phyloP scores from a whole-genome alignment of 1,139 yeast genomes.

The Wickerhamomyces sp. region DNA sequence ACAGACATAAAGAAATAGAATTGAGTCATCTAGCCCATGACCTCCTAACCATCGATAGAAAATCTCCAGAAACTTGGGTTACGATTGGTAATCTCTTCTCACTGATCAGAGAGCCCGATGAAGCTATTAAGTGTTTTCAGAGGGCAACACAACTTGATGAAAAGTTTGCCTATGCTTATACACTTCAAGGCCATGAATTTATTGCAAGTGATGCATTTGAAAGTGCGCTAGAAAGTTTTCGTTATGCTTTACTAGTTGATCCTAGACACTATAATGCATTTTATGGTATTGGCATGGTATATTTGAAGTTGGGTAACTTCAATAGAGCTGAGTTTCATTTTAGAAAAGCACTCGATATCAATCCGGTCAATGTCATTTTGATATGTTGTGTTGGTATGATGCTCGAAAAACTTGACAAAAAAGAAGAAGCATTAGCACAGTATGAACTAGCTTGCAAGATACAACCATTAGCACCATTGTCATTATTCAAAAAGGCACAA shows the following conservation, averaged over 20 bases:
- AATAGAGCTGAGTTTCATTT: constrained; percentile 84
- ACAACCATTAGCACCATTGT: constrained; percentile 83
- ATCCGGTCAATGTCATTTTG: constrained; percentile 85
- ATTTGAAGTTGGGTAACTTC: constrained; percentile 79
- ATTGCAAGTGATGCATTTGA: constrained; percentile 88
- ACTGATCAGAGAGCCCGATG: constrained; percentile 78
- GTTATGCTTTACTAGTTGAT: constrained; percentile 74
- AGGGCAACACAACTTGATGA: constrained; percentile 71
- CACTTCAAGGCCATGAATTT: constrained; percentile 91
- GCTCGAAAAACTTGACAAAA: constrained; percentile 68
- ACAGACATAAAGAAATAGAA: constrained; percentile 77
- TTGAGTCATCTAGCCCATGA: constrained; percentile 81
- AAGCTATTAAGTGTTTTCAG: constrained; percentile 83
- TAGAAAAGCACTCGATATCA: constrained; percentile 80
- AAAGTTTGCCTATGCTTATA: constrained; percentile 82
- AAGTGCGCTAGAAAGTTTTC: constrained; percentile 79
- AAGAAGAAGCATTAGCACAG: constrained; percentile 71
- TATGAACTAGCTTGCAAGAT: constrained; percentile 80
- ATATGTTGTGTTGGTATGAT: constrained; percentile 96
- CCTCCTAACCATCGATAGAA: constrained; percentile 59
- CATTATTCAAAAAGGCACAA: constrained; percentile 87
- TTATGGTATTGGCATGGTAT: constrained; percentile 95
- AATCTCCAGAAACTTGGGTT: constrained; percentile 86
- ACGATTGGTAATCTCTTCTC: constrained; percentile 88
- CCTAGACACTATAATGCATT: constrained; percentile 89